Conservation (phyloP, 768 basidiomycete species). For the Tremella yokohamensis region DNA sequence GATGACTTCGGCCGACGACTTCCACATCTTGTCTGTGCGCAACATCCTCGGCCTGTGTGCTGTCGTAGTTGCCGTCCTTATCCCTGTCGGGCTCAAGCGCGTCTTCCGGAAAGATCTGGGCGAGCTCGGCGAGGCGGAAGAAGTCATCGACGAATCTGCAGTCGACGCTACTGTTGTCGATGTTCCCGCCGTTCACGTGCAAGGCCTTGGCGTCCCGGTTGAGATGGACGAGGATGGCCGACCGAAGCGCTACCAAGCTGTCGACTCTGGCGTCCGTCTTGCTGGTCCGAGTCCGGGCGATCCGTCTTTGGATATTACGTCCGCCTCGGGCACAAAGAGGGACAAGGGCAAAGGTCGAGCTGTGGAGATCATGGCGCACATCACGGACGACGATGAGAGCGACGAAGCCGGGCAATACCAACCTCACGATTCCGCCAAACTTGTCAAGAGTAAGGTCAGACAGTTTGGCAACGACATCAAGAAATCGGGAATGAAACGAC, state of each 20-base stretch:
- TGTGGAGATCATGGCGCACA: constrained; percentile 33
- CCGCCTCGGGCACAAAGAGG: constrained; percentile 7
- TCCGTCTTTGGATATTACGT: constrained; percentile 10
- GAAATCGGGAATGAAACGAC: too few relatives aligned
- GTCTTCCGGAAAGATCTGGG: constrained; percentile 68
- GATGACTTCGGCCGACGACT: constrained; percentile 91
- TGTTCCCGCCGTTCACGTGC: constrained; percentile 21
- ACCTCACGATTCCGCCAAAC: constrained; percentile 3
- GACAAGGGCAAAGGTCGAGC: constrained; percentile 34
- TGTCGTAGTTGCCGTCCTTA: constrained; percentile 84
- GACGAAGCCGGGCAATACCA: constrained; percentile 15
- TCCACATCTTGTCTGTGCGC: constrained; percentile 85
- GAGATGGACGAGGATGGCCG: constrained; percentile 2
- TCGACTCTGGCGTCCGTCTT: constrained; percentile 41
- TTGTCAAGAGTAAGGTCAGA: too few relatives aligned
- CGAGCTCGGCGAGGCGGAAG: constrained; percentile 16
- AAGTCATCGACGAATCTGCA: not conserved
- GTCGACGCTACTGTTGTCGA: constrained; percentile 14
- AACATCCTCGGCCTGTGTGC: constrained; percentile 83
- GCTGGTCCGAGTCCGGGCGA: constrained; percentile 35
- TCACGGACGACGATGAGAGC: constrained; percentile 32
- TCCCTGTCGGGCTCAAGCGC: constrained; percentile 83
- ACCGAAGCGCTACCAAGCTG: constrained; percentile 33
- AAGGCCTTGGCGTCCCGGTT: not conserved
- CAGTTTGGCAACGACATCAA: too few relatives aligned